These are phyloP conservation scores for Lactifluus rugatus DNA, from an alignment of 768 basidiomycete species.

Conservation along the genomic window DNA sequence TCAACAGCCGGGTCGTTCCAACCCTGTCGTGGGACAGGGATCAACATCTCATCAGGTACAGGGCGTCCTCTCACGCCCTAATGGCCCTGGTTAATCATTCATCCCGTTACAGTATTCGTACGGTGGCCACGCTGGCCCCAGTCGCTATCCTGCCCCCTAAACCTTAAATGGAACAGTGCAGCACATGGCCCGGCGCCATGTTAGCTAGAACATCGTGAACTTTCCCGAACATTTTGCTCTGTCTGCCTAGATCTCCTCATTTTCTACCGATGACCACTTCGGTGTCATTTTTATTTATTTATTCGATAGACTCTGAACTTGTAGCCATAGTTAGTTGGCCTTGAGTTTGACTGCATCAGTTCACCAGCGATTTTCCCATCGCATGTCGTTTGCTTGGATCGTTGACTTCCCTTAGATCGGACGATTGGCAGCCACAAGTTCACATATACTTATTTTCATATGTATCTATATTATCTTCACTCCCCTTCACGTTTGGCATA, in stretches of 20 bases:
- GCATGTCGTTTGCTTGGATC: neutral
- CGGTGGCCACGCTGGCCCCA: slow-evolving; percentile 2
- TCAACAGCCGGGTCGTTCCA: slow-evolving; percentile 6
- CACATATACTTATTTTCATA: neutral
- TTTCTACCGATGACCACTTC: neutral
- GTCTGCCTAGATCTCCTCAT: neutral
- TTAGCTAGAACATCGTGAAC: neutral
- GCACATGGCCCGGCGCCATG: neutral
- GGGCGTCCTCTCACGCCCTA: neutral
- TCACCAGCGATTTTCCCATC: neutral
- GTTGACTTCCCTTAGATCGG: slow-evolving; percentile 5
- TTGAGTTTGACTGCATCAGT: neutral
- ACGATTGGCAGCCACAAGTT: neutral
- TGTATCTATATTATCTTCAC: slow-evolving; percentile 4
- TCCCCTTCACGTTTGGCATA: neutral
- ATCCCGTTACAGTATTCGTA: slow-evolving; percentile 9
- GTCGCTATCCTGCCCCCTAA: slow-evolving; percentile 10
- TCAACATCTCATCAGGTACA: slow-evolving; percentile 33
- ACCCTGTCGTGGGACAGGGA: slow-evolving; percentile 36
- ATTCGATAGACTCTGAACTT: neutral
- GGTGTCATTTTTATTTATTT: neutral
- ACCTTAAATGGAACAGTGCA: neutral
- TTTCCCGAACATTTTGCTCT: neutral
- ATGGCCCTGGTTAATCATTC: neutral
- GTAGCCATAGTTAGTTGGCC: slow-evolving; percentile 9